Evolutionary conservation across 257 asterid genomes (phyloP).

Genomic region (Solanum peruvianum): DNA sequence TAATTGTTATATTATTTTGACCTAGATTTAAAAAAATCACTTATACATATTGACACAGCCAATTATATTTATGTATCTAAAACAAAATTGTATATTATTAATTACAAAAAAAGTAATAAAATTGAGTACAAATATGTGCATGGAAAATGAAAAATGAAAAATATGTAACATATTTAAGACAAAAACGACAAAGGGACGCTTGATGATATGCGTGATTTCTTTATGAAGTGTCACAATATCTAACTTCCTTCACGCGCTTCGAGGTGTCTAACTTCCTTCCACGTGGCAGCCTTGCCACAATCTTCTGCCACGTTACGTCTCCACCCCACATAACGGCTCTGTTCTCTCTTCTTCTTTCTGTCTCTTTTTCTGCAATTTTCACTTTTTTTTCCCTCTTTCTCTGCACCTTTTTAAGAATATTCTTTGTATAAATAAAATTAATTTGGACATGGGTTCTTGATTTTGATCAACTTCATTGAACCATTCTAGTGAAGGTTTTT

Average conservation of each 20-base stretch:
- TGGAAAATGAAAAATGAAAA: neutral
- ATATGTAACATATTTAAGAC: neutral
- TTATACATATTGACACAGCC: no score
- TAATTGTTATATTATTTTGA: no score
- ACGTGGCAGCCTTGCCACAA: neutral
- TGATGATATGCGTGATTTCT: neutral
- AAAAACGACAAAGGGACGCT: neutral
- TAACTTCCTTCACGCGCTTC: neutral
- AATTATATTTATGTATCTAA: no score
- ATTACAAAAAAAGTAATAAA: no score
- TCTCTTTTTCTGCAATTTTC: neutral
- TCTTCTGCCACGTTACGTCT: constrained; percentile 1
- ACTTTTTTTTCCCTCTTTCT: neutral
- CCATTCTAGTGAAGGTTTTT: neutral
- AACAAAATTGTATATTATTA: no score
- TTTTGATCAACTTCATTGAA: neutral
- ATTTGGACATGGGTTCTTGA: neutral
- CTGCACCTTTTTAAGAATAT: neutral
- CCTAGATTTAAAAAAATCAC: no score
- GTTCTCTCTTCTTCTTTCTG: neutral
- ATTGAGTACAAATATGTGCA: neutral
- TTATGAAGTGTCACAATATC: neutral
- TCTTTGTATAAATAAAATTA: neutral
- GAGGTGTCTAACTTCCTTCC: neutral
- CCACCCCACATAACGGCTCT: neutral